A percentile compares a stretch with the other conserved stretches of the same genome.
Conservation (phyloP, 805 yeast species). For the Isabelozyma rhagii region DNA sequence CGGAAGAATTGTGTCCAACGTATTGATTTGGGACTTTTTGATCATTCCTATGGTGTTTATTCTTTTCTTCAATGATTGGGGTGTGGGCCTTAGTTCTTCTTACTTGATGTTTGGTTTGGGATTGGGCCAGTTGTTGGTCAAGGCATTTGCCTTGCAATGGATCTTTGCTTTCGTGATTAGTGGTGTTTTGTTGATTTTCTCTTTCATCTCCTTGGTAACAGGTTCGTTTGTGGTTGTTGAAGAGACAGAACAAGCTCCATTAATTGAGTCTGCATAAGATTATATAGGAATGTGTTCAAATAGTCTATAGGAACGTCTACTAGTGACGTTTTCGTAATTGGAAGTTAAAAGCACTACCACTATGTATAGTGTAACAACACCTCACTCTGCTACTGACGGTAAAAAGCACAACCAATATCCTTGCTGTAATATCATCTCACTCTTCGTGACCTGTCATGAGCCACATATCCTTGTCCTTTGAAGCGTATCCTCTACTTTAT, state of each 20-base stretch:
- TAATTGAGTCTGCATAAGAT: constrained; percentile 16
- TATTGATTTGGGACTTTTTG: constrained; percentile 75
- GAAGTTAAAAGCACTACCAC: no score
- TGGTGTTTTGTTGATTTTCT: constrained; percentile 50
- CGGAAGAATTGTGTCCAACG: constrained; percentile 67
- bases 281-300: background rate
- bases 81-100: constrained; percentile 58
- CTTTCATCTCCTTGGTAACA: constrained; percentile 44
- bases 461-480: no score
- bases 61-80: constrained; percentile 64
- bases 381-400: no score
- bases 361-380: no score
- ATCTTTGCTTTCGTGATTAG: constrained; percentile 72
- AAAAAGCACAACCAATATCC: no score
- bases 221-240: constrained; percentile 20
- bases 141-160: constrained; percentile 80
- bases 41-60: constrained; percentile 59
- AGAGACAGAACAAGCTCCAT: constrained; percentile 35
- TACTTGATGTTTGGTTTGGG: constrained; percentile 64
- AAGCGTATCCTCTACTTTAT: no score
- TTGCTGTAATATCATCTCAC: no score
- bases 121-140: constrained; percentile 65
- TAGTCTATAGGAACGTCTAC: no score
- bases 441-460: no score
- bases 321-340: no score